Percentiles rank a stretch among this genome's conserved stretches.
Conservation (phyloP, 192 early-diverging fungal genomes). For the Spinellus fusiger region DNA sequence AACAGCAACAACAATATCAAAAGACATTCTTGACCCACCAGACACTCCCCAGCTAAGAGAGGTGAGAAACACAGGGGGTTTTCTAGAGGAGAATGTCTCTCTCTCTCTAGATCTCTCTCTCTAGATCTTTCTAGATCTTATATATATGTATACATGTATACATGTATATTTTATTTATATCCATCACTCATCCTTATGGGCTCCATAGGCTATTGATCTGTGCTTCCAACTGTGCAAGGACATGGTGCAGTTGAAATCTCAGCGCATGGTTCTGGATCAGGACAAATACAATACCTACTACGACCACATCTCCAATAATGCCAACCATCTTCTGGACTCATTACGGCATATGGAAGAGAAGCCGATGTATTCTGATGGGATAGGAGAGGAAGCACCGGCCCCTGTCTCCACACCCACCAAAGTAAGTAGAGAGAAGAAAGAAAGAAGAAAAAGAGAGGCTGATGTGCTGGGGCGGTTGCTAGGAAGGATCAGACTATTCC, state of each 20-base stretch:
- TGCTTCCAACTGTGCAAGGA: neutral
- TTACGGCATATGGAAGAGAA: neutral
- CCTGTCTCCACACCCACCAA: too few relatives aligned
- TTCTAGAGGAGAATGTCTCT: neutral
- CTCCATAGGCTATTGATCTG: constrained; percentile 7
- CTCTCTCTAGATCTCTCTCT: neutral
- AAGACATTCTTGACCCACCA: too few relatives aligned
- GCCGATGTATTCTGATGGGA: constrained; percentile 1
- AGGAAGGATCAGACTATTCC: constrained; percentile 5
- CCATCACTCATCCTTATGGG: too few relatives aligned
- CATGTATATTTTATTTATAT: too few relatives aligned
- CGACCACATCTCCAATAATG: neutral
- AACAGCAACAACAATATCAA: too few relatives aligned
- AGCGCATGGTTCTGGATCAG: neutral
- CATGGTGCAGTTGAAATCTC: neutral
- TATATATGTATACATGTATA: neutral
- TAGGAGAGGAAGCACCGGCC: too few relatives aligned
- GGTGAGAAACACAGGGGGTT: too few relatives aligned
- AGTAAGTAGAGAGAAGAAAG: neutral
- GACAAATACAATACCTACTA: neutral
- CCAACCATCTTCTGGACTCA: neutral
- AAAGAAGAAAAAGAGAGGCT: neutral
- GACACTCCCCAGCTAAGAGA: too few relatives aligned
- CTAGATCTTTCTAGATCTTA: neutral
- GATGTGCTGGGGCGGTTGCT: neutral